Conservation (phyloP, 2,329 filamentous ascomycete genomes). For the Catunica adiposa region DNA sequence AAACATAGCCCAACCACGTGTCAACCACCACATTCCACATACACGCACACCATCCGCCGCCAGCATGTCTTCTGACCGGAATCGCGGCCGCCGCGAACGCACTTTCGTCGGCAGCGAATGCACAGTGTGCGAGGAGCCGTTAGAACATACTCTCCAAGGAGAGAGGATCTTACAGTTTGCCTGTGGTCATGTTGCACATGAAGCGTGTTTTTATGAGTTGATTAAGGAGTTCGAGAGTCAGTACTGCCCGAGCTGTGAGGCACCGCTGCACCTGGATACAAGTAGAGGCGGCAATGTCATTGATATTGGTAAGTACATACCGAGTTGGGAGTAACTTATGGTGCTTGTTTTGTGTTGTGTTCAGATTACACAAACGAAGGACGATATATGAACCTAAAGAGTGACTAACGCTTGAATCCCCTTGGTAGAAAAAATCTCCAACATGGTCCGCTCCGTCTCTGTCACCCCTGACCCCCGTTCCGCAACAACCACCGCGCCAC, state of each 20-base stretch:
- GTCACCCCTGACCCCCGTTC: slow-evolving; percentile 43
- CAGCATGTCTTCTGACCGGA: slow-evolving; percentile 43
- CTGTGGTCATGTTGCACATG: slow-evolving; percentile 91
- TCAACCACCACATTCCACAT: slow-evolving; percentile 14
- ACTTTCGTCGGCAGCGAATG: slow-evolving; percentile 93
- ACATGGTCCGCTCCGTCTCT: slow-evolving; percentile 71
- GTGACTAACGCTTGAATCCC: slow-evolving; percentile 2
- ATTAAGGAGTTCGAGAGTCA: slow-evolving; percentile 89
- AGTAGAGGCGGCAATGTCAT: slow-evolving; percentile 84
- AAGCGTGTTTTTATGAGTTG: slow-evolving; percentile 97
- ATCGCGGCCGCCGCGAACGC: slow-evolving; percentile 66
- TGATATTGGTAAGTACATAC: slow-evolving; percentile 57
- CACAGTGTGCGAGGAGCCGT: slow-evolving; percentile 86
- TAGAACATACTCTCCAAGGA: slow-evolving; percentile 86
- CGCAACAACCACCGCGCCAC: slow-evolving; percentile 22
- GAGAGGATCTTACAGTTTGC: slow-evolving; percentile 92
- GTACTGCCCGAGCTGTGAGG: slow-evolving; percentile 85
- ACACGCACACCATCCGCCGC: slow-evolving; percentile 16
- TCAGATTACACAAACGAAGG: neutral
- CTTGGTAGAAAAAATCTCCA: slow-evolving; percentile 73
- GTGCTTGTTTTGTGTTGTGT: too few relatives aligned
- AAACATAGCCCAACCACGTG: slow-evolving; percentile 5
- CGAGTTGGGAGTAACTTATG: neutral
- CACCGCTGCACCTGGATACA: slow-evolving; percentile 78
- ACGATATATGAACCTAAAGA: slow-evolving; percentile 17